A percentile compares a stretch with the other conserved stretches of the same genome.
Evolutionary conservation across 78 protist species (phyloP).

Genomic region (Speleostelium caveatum): DNA sequence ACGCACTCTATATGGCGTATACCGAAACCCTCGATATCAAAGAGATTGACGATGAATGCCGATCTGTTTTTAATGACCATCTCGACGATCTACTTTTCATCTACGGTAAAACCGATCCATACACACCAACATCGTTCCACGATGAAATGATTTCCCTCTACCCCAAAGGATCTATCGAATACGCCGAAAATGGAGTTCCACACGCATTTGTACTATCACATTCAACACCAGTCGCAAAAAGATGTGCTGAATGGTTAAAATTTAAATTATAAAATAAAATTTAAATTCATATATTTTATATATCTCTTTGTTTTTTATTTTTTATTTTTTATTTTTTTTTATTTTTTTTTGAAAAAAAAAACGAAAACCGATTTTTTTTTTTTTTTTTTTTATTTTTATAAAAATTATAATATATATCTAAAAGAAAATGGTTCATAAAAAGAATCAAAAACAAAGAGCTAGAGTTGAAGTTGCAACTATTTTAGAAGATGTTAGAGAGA

Average conservation of each 20-base stretch:
- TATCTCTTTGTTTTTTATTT: background rate
- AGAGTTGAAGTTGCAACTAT: slow-evolving; percentile 8
- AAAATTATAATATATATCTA: background rate
- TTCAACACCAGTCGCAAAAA: slow-evolving; percentile 6
- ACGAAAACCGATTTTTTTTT: too few species aligned
- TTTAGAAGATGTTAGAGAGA: background rate
- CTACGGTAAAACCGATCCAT: slow-evolving; percentile 57
- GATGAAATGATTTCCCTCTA: slow-evolving; percentile 18
- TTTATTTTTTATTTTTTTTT: too few species aligned
- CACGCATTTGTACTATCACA: slow-evolving; percentile 66
- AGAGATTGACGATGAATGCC: slow-evolving; percentile 34
- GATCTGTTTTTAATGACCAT: background rate
- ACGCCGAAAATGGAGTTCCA: slow-evolving; percentile 19
- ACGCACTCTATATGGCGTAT: slow-evolving; percentile 59
- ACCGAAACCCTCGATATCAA: slow-evolving; percentile 38
- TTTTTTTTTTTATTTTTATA: too few species aligned
- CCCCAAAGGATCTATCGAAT: slow-evolving; percentile 53
- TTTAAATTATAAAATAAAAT: too few species aligned
- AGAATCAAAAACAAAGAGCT: slow-evolving; percentile 64
- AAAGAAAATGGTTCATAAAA: slow-evolving; percentile 33
- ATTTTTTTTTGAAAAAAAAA: too few species aligned
- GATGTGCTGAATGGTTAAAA: too few species aligned
- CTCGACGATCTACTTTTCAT: slow-evolving; percentile 29
- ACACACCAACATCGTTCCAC: slow-evolving; percentile 34
- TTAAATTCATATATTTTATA: background rate